Evolutionary conservation across 495 filamentous ascomycete species (phyloP).

Genomic region (Ascodesmis nigricans): DNA sequence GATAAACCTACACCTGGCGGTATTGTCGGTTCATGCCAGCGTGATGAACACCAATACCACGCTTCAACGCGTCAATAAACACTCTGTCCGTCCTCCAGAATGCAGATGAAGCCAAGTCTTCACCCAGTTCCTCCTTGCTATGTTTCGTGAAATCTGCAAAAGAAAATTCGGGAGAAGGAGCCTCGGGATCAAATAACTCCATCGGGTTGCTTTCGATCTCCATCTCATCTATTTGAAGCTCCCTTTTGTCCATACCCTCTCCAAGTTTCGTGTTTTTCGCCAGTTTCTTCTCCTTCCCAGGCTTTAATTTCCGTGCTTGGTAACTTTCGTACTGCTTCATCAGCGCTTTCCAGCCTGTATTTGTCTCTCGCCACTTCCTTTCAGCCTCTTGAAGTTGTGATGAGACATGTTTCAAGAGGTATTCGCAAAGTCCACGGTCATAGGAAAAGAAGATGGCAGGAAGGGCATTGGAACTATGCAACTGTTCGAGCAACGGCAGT

Average conservation of each 20-base stretch:
- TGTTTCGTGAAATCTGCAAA: slow-evolving; percentile 41
- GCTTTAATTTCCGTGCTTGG: slow-evolving; percentile 25
- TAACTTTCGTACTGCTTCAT: slow-evolving; percentile 33
- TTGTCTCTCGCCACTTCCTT: slow-evolving; percentile 32
- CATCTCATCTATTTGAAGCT: slow-evolving; percentile 26
- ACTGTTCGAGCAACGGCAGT: slow-evolving; percentile 37
- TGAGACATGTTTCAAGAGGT: slow-evolving; percentile 29
- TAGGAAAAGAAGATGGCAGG: slow-evolving; percentile 63
- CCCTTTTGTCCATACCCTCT: slow-evolving; percentile 22
- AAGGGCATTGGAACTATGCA: slow-evolving; percentile 40
- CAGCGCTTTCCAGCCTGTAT: slow-evolving; percentile 35
- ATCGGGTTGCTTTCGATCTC: slow-evolving; percentile 32
- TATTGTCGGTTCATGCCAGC: slow-evolving; percentile 57
- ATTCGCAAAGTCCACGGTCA: slow-evolving; percentile 41
- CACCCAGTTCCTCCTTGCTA: slow-evolving; percentile 31
- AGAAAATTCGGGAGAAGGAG: slow-evolving; percentile 37
- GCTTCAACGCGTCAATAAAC: slow-evolving; percentile 34
- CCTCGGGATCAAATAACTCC: slow-evolving; percentile 42
- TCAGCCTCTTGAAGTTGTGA: slow-evolving; percentile 33
- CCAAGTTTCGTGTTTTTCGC: slow-evolving; percentile 24
- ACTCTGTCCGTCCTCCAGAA: slow-evolving; percentile 26
- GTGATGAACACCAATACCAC: slow-evolving; percentile 58
- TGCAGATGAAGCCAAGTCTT: slow-evolving; percentile 27
- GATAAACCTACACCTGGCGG: slow-evolving; percentile 29
- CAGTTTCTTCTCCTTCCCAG: slow-evolving; percentile 23